Conservation (phyloP, 345 rosid species). For the Populus pruinosa region DNA sequence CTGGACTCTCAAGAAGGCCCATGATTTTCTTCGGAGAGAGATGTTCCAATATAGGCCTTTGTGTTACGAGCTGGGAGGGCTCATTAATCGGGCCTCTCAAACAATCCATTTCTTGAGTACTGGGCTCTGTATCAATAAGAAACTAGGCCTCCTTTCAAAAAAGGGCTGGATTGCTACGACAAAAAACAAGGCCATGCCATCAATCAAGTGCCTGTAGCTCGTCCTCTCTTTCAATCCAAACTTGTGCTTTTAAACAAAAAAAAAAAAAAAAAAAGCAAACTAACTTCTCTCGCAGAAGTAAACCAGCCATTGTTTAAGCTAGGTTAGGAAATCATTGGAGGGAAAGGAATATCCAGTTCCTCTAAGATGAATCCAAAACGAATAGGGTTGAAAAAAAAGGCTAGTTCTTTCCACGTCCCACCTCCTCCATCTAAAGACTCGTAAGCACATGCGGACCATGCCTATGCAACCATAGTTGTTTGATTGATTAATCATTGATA, state of each 20-base stretch:
- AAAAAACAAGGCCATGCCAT: neutral
- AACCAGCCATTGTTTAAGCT: neutral
- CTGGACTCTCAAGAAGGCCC: neutral
- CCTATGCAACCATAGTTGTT: neutral
- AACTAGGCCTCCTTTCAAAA: neutral
- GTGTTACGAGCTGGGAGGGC: neutral
- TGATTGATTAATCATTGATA: neutral
- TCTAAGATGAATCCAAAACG: neutral
- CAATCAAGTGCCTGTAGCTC: neutral
- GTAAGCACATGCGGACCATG: neutral
- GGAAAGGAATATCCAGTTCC: neutral
- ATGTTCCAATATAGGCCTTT: neutral
- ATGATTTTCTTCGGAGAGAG: neutral
- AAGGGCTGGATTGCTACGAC: neutral
- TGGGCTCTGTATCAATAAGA: neutral
- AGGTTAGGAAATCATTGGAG: neutral
- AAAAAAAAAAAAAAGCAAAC: too few relatives aligned
- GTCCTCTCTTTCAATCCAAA: neutral
- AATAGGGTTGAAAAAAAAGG: neutral
- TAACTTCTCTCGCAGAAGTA: neutral
- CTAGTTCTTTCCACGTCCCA: neutral
- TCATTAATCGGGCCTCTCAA: neutral
- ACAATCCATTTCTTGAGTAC: neutral
- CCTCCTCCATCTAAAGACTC: neutral
- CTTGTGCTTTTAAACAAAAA: neutral